Evolutionary conservation across 345 rosid genomes (phyloP).

Genomic region (Salix arbutifolia): DNA sequence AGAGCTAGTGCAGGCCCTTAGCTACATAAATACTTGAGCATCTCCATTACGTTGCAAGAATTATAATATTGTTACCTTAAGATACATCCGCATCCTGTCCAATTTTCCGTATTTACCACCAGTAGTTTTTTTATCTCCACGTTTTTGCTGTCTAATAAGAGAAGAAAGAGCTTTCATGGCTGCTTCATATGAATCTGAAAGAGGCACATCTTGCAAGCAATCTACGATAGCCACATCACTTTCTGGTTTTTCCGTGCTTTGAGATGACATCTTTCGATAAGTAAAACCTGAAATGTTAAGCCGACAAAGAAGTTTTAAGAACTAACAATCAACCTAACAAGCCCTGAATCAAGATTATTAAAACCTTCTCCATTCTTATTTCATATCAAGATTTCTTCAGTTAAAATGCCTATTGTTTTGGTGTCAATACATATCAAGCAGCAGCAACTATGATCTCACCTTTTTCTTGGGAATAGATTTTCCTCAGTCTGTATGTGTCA

Average conservation of each 20-base stretch:
- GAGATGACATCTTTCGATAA: slow-evolving; percentile 34
- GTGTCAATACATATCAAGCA: neutral
- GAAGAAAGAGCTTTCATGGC: slow-evolving; percentile 89
- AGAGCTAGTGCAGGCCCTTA: neutral
- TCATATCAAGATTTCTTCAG: neutral
- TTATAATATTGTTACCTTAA: slow-evolving; percentile 43
- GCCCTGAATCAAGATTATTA: neutral
- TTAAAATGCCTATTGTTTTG: neutral
- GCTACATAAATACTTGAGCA: slow-evolving; percentile 10
- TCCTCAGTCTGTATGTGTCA: slow-evolving; percentile 6
- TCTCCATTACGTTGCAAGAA: neutral
- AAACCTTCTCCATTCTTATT: neutral
- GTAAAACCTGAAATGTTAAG: slow-evolving; percentile 39
- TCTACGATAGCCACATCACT: slow-evolving; percentile 30
- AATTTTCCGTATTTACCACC: slow-evolving; percentile 49
- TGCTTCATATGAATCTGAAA: slow-evolving; percentile 54
- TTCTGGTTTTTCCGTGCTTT: slow-evolving; percentile 32
- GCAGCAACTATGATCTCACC: slow-evolving; percentile 9
- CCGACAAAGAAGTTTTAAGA: slow-evolving; percentile 15
- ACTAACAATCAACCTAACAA: slow-evolving; percentile 1
- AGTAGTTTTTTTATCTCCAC: slow-evolving; percentile 42
- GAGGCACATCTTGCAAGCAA: slow-evolving; percentile 31
- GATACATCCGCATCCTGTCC: slow-evolving; percentile 64
- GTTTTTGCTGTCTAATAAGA: slow-evolving; percentile 63
- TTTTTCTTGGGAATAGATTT: slow-evolving; percentile 1